phyloP scores from a whole-genome alignment of 208 protist genomes.

The Phytomonas sp. region DNA sequence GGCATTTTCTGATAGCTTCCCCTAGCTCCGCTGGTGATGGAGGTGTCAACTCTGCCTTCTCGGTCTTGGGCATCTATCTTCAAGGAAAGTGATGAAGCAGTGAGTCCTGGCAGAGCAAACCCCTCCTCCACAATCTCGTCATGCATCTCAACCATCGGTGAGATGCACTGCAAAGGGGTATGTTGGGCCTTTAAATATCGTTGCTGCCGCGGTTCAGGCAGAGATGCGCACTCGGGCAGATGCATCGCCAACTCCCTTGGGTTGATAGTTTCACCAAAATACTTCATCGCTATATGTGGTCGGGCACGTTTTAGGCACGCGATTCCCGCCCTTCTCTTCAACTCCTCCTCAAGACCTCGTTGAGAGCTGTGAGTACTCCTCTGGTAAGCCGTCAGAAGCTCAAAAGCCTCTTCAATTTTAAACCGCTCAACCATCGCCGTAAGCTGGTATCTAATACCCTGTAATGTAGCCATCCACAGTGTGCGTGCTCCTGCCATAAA shows the following conservation, averaged over 20 bases:
- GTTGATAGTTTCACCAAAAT: conserved; percentile 55
- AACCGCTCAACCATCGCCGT: conserved; percentile 38
- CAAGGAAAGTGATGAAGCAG: not conserved
- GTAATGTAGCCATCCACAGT: conserved; percentile 55
- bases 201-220: not conserved
- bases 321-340: conserved; percentile 69
- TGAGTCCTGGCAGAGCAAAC: not conserved
- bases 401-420: conserved; percentile 52
- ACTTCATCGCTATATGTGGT: conserved; percentile 33
- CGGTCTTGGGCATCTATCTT: not conserved
- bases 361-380: conserved; percentile 5
- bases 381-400: conserved; percentile 41
- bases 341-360: conserved; percentile 32
- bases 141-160: not conserved
- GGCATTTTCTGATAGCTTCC: not conserved
- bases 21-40: not conserved
- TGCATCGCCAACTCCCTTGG: conserved; percentile 53
- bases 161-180: not conserved
- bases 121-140: not conserved
- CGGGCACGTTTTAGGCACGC: conserved; percentile 38
- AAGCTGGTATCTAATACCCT: conserved; percentile 50
- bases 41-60: not conserved
- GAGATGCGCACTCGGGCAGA: conserved; percentile 60
- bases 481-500: conserved; percentile 39
- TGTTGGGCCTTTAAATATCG: not conserved